A percentile compares a stretch with the other conserved stretches of the same genome.
Conservation (phyloP, 345 rosid species). For the Camelina laxa region DNA sequence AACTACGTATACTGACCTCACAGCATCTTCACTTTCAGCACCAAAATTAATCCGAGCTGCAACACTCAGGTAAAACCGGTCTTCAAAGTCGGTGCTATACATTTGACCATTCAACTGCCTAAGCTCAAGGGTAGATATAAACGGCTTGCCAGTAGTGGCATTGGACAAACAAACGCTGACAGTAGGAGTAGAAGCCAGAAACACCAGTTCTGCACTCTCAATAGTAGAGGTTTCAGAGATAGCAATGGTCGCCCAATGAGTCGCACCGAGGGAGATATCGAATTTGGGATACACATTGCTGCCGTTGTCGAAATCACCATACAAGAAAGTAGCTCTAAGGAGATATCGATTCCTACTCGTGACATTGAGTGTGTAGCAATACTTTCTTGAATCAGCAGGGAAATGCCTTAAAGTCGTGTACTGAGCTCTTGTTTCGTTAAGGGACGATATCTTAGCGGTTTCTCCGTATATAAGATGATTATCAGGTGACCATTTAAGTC, state of each 20-base stretch:
- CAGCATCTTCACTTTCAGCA: conserved; percentile 76
- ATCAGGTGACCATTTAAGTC: conserved; percentile 84
- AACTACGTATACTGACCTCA: conserved; percentile 57
- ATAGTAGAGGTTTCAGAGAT: conserved; percentile 76
- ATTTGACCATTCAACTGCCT: conserved; percentile 91
- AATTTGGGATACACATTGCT: conserved; percentile 92
- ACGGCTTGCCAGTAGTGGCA: conserved; percentile 97
- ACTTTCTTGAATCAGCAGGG: conserved; percentile 91
- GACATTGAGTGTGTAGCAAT: conserved; percentile 80
- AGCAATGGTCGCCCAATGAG: conserved; percentile 90
- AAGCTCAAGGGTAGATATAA: conserved; percentile 97
- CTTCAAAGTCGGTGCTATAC: conserved; percentile 68
- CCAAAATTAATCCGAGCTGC: conserved; percentile 97
- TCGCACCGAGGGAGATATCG: conserved; percentile 87
- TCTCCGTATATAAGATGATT: conserved; percentile 66
- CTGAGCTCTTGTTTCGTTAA: conserved; percentile 73
- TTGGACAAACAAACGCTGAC: conserved; percentile 89
- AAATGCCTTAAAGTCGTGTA: conserved; percentile 83
- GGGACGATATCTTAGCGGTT: conserved; percentile 58
- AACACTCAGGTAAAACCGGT: conserved; percentile 69
- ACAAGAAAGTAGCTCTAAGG: conserved; percentile 92
- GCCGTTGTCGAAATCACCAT: conserved; percentile 87
- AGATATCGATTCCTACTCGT: conserved; percentile 80
- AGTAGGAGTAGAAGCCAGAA: conserved; percentile 73
- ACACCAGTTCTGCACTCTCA: conserved; percentile 76